A percentile compares a stretch with the other conserved stretches of the same genome.
phyloP scores from a whole-genome alignment of 352 stramenopile species.

The Phytopythium delawarense region DNA sequence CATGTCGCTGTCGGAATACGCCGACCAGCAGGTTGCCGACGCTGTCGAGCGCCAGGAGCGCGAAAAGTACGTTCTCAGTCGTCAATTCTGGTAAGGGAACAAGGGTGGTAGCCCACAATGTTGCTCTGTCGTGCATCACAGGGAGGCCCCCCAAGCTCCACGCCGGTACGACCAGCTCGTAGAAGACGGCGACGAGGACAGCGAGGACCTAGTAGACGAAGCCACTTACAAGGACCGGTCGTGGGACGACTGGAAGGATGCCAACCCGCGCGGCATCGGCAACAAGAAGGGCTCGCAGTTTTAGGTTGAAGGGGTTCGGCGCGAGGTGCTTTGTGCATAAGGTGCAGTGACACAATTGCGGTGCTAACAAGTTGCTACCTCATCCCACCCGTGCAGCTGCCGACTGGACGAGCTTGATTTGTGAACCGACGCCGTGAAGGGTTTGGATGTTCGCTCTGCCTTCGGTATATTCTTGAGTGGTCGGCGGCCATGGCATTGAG shows the following conservation, averaged over 20 bases:
- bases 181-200: constrained; percentile 94
- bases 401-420: not conserved
- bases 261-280: constrained; percentile 93
- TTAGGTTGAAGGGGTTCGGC: constrained; percentile 32
- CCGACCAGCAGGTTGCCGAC: constrained; percentile 81
- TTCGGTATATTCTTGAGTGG: not conserved
- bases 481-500: not conserved
- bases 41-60: constrained; percentile 85
- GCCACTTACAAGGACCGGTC: constrained; percentile 90
- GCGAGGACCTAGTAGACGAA: constrained; percentile 90
- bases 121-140: constrained; percentile 16
- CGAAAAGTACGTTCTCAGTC: constrained; percentile 29
- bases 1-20: constrained; percentile 94
- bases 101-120: not conserved
- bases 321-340: not conserved
- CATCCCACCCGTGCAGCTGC: not conserved
- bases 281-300: constrained; percentile 96
- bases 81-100: not conserved
- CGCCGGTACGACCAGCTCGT: constrained; percentile 93
- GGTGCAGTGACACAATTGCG: not conserved
- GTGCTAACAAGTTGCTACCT: not conserved
- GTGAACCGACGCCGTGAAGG: not conserved
- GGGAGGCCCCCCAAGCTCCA: constrained; percentile 48
- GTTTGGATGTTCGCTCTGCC: not conserved
- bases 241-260: constrained; percentile 98